Percentiles rank a stretch among this genome's conserved stretches.
Conservation (phyloP, 83 land plant species). For the Thuja plicata region DNA sequence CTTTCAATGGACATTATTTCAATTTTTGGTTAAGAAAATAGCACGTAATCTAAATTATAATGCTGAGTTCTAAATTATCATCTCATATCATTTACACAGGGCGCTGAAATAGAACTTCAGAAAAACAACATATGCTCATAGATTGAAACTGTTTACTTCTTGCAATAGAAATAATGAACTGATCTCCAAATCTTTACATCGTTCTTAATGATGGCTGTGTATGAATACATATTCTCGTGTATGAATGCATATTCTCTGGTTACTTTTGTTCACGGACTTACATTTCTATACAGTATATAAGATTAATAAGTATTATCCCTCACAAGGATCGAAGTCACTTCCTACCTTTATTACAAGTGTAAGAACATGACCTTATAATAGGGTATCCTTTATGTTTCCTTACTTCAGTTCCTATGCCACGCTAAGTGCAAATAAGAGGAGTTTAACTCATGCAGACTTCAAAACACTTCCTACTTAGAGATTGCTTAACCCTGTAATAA, state of each 20-base stretch:
- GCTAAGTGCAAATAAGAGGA: background rate
- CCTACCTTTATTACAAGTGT: background rate
- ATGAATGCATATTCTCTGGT: background rate
- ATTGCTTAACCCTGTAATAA: background rate
- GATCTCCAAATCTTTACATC: background rate
- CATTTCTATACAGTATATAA: background rate
- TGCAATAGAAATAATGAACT: background rate
- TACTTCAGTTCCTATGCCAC: background rate
- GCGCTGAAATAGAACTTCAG: background rate
- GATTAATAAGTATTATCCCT: background rate
- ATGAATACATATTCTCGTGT: background rate
- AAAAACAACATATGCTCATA: background rate
- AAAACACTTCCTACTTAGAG: background rate
- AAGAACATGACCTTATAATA: background rate
- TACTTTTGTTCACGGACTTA: background rate
- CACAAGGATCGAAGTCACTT: background rate
- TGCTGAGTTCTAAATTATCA: background rate
- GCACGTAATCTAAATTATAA: background rate
- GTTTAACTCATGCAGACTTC: conserved; percentile 2
- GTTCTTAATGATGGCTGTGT: background rate
- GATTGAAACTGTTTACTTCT: background rate
- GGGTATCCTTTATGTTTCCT: background rate
- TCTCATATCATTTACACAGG: background rate
- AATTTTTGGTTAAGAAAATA: background rate
- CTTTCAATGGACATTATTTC: background rate